A percentile compares a stretch with the other conserved stretches of the same genome.
These are phyloP conservation scores for Quercus variabilis DNA, from an alignment of 306 rosid genomes.

Conservation along the genomic window DNA sequence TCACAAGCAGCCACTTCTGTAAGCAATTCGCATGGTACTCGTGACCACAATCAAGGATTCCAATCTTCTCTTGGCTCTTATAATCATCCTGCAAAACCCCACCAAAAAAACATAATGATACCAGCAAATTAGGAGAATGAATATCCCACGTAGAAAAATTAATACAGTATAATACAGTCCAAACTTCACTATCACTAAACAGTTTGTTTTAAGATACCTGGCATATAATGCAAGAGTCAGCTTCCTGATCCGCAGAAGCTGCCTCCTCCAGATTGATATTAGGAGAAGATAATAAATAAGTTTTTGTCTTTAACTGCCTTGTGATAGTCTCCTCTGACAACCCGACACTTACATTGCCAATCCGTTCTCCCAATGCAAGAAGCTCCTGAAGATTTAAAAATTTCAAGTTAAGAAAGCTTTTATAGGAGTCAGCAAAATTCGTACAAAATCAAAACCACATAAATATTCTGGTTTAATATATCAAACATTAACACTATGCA, in stretches of 20 bases:
- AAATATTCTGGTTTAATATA: neutral
- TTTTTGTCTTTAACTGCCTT: constrained; percentile 46
- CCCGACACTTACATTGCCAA: constrained; percentile 87
- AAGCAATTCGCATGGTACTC: constrained; percentile 84
- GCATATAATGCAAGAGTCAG: constrained; percentile 78
- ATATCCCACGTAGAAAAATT: neutral
- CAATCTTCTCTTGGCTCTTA: constrained; percentile 61
- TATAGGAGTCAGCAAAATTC: neutral
- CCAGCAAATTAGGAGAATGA: neutral
- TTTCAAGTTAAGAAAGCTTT: constrained; percentile 12
- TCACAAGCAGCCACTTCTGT: constrained; percentile 76
- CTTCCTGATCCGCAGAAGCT: constrained; percentile 51
- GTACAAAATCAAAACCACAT: neutral
- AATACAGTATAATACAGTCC: neutral
- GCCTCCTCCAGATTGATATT: constrained; percentile 50
- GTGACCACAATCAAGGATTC: constrained; percentile 77
- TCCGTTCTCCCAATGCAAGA: constrained; percentile 92
- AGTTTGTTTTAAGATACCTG: constrained; percentile 51
- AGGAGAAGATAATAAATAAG: constrained; percentile 26
- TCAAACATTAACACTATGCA: neutral
- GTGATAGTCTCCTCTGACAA: constrained; percentile 66
- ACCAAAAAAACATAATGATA: neutral
- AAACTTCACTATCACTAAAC: neutral
- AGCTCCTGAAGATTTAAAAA: constrained; percentile 61
- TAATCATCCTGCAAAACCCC: constrained; percentile 67